A percentile compares a stretch with the other conserved stretches of the same genome.
Evolutionary conservation across 176 grass and related monocot genomes (phyloP).

Genomic region (Metroxylon sagu): DNA sequence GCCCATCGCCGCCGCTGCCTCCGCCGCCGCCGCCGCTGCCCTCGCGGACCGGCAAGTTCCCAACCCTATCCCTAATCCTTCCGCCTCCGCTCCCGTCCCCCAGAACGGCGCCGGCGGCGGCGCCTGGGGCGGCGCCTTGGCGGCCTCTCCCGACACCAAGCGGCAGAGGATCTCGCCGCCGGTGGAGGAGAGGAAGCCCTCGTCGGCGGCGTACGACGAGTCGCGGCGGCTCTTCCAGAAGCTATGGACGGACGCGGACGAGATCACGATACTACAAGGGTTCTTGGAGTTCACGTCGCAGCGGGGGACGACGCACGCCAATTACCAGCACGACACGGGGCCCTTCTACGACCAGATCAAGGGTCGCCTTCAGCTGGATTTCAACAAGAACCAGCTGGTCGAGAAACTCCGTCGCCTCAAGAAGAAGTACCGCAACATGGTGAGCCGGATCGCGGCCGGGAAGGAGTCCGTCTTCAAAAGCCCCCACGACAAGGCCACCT

Average conservation of each 20-base stretch:
- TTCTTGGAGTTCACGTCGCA: slow-evolving; percentile 17
- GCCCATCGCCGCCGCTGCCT: too few relatives aligned
- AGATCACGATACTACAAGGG: slow-evolving; percentile 17
- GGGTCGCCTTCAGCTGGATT: slow-evolving; percentile 2
- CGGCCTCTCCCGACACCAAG: not conserved
- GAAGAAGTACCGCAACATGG: slow-evolving; percentile 17
- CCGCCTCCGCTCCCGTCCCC: too few relatives aligned
- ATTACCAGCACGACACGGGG: slow-evolving; percentile 21
- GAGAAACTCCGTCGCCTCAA: slow-evolving; percentile 18
- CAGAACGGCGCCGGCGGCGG: not conserved
- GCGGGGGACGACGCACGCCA: slow-evolving; percentile 17
- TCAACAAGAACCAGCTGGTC: slow-evolving; percentile 9
- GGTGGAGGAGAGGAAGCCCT: too few relatives aligned
- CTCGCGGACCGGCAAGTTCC: too few relatives aligned
- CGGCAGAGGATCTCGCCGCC: too few relatives aligned
- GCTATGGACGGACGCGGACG: slow-evolving; percentile 23
- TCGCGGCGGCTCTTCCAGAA: slow-evolving; percentile 8
- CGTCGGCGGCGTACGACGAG: too few relatives aligned
- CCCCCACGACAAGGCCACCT: slow-evolving; percentile 15
- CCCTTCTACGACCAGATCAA: slow-evolving; percentile 20
- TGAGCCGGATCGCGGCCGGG: not conserved
- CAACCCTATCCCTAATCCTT: too few relatives aligned
- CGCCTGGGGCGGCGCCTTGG: not conserved
- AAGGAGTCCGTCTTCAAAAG: slow-evolving; percentile 1
- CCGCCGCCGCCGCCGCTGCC: too few relatives aligned